A percentile compares a stretch with the other conserved stretches of the same genome.
These are phyloP conservation scores for Populus hybrid DNA, from an alignment of 441 rosid genomes.

Conservation along the genomic window DNA sequence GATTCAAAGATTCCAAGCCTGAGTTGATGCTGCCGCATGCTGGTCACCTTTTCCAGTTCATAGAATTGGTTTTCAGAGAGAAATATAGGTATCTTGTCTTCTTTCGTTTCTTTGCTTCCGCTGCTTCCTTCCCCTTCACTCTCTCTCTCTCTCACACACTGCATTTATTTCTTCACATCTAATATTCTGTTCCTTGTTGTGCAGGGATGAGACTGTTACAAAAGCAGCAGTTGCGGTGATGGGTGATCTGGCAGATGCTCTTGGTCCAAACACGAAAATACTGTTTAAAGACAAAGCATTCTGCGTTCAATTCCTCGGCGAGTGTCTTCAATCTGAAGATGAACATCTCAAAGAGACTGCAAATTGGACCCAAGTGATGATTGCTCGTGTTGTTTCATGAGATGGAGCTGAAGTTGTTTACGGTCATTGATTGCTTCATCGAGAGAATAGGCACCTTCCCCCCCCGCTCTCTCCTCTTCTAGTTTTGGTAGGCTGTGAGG, in stretches of 20 bases:
- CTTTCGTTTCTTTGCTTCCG: not conserved
- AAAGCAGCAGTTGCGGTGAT: slow-evolving; percentile 90
- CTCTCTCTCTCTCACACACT: not conserved
- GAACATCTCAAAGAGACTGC: slow-evolving; percentile 89
- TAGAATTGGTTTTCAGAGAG: slow-evolving; percentile 73
- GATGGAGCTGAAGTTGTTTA: slow-evolving; percentile 12
- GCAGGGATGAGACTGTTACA: slow-evolving; percentile 83
- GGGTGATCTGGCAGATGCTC: slow-evolving; percentile 93
- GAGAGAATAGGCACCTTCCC: not conserved
- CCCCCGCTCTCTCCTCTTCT: too few species aligned
- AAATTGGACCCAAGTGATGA: slow-evolving; percentile 83
- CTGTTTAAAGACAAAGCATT: slow-evolving; percentile 60
- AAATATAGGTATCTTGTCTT: slow-evolving; percentile 46
- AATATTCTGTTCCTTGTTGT: not conserved
- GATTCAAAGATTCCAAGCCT: slow-evolving; percentile 69
- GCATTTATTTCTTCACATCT: not conserved
- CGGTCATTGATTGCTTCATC: not conserved
- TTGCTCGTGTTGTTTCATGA: slow-evolving; percentile 70
- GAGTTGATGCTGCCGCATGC: slow-evolving; percentile 88
- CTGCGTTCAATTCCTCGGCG: slow-evolving; percentile 58
- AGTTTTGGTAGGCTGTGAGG: not conserved
- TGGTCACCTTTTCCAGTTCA: slow-evolving; percentile 76
- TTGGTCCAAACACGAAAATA: slow-evolving; percentile 67
- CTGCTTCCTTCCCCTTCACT: not conserved
- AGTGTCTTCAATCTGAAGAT: slow-evolving; percentile 76